phyloP scores from a whole-genome alignment of 2,329 filamentous ascomycete species.

The Chrysoporthe austroafricana region DNA sequence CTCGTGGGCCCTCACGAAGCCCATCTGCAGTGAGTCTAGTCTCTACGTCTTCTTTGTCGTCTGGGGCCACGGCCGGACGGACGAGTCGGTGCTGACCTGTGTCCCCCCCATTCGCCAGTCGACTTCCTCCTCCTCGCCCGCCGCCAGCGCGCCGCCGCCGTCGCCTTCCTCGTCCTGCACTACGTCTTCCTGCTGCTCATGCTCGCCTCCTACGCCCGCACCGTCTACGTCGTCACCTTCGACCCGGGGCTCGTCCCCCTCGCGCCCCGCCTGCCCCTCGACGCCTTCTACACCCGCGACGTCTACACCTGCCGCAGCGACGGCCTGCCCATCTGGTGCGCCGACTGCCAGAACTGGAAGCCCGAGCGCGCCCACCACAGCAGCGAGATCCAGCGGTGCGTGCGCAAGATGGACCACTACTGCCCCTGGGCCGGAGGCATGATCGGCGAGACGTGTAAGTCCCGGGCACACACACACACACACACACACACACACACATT shows the following conservation, averaged over 20 bases:
- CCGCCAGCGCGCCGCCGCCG: slow-evolving; percentile 59
- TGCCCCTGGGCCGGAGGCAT: slow-evolving; percentile 98
- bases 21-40: slow-evolving; percentile 64
- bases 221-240: slow-evolving; percentile 67
- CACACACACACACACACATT: too few species aligned
- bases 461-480: too few species aligned
- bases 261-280: slow-evolving; percentile 64
- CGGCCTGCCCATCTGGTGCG: slow-evolving; percentile 86
- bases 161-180: slow-evolving; percentile 73
- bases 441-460: slow-evolving; percentile 75
- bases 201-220: slow-evolving; percentile 69
- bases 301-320: slow-evolving; percentile 83
- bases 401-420: slow-evolving; percentile 91
- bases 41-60: not conserved
- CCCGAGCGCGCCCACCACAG: slow-evolving; percentile 87
- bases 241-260: slow-evolving; percentile 77
- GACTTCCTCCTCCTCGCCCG: slow-evolving; percentile 65
- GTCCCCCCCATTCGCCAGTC: slow-evolving; percentile 53
- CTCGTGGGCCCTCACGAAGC: slow-evolving; percentile 71
- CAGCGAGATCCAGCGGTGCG: slow-evolving; percentile 78
- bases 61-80: not conserved
- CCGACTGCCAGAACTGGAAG: slow-evolving; percentile 83
- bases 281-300: slow-evolving; percentile 79
- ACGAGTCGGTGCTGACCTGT: slow-evolving; percentile 2
- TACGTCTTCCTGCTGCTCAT: slow-evolving; percentile 72